phyloP scores from a whole-genome alignment of 495 filamentous ascomycete genomes.

The Xylaria cubensis region DNA sequence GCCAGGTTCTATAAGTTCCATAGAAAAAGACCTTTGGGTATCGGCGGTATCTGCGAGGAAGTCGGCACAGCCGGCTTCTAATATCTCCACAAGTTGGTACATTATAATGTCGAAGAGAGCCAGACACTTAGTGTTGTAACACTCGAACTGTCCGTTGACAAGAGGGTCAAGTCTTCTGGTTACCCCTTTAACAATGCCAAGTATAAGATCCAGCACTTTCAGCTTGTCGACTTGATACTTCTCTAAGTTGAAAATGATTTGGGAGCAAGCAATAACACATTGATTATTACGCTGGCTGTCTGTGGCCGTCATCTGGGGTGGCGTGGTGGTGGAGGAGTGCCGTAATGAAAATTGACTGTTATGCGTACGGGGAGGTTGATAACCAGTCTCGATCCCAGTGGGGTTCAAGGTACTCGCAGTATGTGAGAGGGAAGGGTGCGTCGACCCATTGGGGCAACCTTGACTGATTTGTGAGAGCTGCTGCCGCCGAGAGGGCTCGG shows the following conservation, averaged over 20 bases:
- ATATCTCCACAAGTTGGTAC: slow-evolving; percentile 4
- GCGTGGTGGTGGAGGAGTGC: neutral
- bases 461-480: slow-evolving; percentile 4
- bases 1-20: slow-evolving; percentile 1
- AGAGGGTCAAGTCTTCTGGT: neutral
- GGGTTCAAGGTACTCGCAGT: neutral
- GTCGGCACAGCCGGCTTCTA: slow-evolving; percentile 3
- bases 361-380: neutral
- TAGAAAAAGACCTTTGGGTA: neutral
- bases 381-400: neutral
- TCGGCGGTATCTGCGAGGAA: neutral
- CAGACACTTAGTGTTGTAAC: neutral
- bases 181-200: slow-evolving; percentile 3
- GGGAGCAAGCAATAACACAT: slow-evolving; percentile 4
- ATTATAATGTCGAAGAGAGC: slow-evolving; percentile 9
- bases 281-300: slow-evolving; percentile 3
- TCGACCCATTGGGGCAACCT: neutral
- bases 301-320: neutral
- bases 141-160: slow-evolving; percentile 8
- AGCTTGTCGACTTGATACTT: slow-evolving; percentile 2
- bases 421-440: slow-evolving; percentile 1
- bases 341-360: slow-evolving; percentile 6
- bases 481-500: neutral
- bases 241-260: slow-evolving; percentile 6
- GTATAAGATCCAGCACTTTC: slow-evolving; percentile 9